Percentiles rank a stretch among this genome's conserved stretches.
These are phyloP conservation scores for Brassica napus DNA, from an alignment of 345 rosid species.

Conservation along the genomic window DNA sequence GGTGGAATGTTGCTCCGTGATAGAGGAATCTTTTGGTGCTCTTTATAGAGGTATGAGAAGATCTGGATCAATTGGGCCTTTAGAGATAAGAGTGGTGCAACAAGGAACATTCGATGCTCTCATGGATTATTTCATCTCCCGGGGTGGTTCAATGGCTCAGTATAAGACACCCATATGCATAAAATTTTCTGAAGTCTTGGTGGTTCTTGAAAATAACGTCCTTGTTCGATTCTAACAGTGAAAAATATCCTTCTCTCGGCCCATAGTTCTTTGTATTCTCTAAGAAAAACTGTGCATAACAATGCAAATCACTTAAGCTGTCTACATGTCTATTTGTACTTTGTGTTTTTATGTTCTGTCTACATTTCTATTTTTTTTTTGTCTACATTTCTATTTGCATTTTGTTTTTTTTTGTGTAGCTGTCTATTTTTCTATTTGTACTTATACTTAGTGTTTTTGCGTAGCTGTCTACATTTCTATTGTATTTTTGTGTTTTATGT, in stretches of 20 bases:
- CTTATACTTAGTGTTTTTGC: too few relatives aligned
- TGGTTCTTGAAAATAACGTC: not conserved
- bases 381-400: too few relatives aligned
- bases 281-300: not conserved
- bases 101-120: constrained; percentile 2
- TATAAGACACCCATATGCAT: constrained; percentile 6
- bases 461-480: too few relatives aligned
- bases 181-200: not conserved
- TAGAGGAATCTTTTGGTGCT: not conserved
- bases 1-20: not conserved
- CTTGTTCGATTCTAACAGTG: constrained; percentile 6
- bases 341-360: not conserved
- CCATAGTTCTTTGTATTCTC: not conserved
- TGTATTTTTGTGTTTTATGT: too few relatives aligned
- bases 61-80: not conserved
- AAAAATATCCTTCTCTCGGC: not conserved
- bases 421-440: too few relatives aligned
- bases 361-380: too few relatives aligned
- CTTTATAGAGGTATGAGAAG: not conserved
- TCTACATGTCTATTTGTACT: not conserved
- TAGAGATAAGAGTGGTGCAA: not conserved
- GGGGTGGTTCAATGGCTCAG: not conserved
- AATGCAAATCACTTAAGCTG: not conserved
- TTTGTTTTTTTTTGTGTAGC: too few relatives aligned
- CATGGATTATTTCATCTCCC: not conserved